Evolutionary conservation across 2,329 filamentous ascomycete genomes (phyloP), one percentile per base, ranked within the genome.

Genomic region (Hymenoscyphus salicellus): DNA sequence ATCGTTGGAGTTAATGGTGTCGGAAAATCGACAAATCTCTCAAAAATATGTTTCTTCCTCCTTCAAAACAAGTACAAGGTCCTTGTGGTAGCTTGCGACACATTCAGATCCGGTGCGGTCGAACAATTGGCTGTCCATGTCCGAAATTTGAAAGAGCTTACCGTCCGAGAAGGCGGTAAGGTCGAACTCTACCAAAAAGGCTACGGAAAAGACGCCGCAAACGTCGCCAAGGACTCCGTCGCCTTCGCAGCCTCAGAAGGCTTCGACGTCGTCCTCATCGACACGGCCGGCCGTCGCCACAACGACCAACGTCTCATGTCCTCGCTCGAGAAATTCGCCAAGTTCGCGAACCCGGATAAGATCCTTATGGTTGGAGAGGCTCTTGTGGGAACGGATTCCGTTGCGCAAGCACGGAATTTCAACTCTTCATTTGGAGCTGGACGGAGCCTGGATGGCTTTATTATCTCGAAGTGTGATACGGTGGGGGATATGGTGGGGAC

Each of bases 1-100:
- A 97, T 99, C 67, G 95, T 99, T 55, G 95, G 95, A 67, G 95
- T 99, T 75, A 99, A 99, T 77, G 95, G 95, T 62, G 95, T 99
- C 43, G 95, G 95, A 75, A 99, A 99, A 80, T 97, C 93, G 17
- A 99, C 95, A 61, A 98, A 97, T 76, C 83, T 99, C 43, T 94
- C 92, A 77, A 99, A 99, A 79, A 97, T 99, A 70, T 96, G 93
- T 78, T 99, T 95, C 80, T 99, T 99, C 81, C 83, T 99, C 43
- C 83, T 99, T 36, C 94, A 99, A 78, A 99, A 99, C 82, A 93
- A 96, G 76, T 96, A 97, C 82, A 91, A 91, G 74, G 93, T 99
- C 17, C 85, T 99, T 64, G 92, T 99, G 70, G 94, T 92, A 16
- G 94, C 95, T 10, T 95, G 92, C 72, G 94, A 99, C 77, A 99